Percentiles rank a stretch among this genome's conserved stretches.
phyloP scores from a whole-genome alignment of 2,329 filamentous ascomycete genomes.

The Orbilia javanica region DNA sequence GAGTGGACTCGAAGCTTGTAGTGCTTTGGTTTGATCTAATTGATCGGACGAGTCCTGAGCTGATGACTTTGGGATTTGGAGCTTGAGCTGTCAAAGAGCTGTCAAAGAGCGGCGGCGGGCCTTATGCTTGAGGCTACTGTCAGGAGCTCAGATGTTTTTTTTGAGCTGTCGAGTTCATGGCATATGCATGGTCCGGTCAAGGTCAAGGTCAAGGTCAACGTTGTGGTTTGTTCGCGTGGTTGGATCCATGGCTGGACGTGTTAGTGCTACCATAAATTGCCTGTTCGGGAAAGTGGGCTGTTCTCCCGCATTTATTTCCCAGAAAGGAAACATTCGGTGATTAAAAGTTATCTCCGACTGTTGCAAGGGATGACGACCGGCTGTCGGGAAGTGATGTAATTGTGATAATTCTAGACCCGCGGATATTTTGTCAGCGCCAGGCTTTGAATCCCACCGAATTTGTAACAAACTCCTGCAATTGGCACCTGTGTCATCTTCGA shows the following conservation, averaged over 20 bases:
- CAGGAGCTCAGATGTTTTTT: too few relatives aligned
- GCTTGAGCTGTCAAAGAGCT: not conserved
- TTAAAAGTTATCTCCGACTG: conserved; percentile 14
- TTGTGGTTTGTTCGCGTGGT: conserved; percentile 29
- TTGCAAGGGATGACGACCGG: not conserved
- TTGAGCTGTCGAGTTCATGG: not conserved
- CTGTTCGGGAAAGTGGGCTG: not conserved
- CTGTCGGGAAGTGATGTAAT: conserved; percentile 47
- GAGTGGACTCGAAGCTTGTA: not conserved
- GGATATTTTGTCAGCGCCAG: conserved; percentile 39
- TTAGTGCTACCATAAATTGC: not conserved
- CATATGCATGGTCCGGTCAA: not conserved
- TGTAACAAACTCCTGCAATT: conserved; percentile 23
- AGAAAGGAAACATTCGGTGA: conserved; percentile 5
- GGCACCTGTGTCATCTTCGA: not conserved
- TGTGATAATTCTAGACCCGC: conserved; percentile 43
- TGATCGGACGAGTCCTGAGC: not conserved
- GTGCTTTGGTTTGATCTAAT: not conserved
- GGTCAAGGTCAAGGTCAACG: not conserved
- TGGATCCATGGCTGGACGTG: too few relatives aligned
- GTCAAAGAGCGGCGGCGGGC: too few relatives aligned
- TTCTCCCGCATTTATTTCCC: not conserved
- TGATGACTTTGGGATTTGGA: not conserved
- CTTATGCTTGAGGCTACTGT: too few relatives aligned
- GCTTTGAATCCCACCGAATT: conserved; percentile 21